A percentile compares a stretch with the other conserved stretches of the same genome.
Evolutionary conservation across 345 rosid genomes (phyloP).

Genomic region (Atalantia buxifolia): DNA sequence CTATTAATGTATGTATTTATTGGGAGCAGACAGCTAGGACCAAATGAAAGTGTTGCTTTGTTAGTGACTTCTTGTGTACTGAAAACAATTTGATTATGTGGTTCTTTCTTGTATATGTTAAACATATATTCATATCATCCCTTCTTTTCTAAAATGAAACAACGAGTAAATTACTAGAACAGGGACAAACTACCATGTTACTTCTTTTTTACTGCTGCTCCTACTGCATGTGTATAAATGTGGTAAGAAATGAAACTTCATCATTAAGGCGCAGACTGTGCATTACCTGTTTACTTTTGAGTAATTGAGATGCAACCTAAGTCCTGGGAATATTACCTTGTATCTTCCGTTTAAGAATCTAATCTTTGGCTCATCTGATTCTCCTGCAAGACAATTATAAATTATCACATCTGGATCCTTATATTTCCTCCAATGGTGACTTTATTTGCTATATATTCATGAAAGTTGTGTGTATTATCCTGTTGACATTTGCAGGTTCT

Average conservation of each 20-base stretch:
- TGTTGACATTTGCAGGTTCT: slow-evolving; percentile 51
- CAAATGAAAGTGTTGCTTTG: neutral
- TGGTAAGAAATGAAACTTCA: neutral
- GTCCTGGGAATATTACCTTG: neutral
- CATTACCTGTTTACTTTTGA: neutral
- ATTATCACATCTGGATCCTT: neutral
- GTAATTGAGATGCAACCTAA: neutral
- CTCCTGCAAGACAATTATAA: neutral
- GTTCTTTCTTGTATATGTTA: neutral
- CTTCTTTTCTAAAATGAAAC: neutral
- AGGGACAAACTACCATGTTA: neutral
- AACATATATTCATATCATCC: neutral
- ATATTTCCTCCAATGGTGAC: neutral
- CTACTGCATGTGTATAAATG: neutral
- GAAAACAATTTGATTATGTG: neutral
- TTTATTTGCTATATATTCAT: slow-evolving; percentile 2
- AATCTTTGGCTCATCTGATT: neutral
- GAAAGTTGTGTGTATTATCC: neutral
- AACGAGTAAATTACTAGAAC: neutral
- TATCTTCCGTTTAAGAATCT: neutral
- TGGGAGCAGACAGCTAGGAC: neutral
- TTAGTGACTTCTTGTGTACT: neutral
- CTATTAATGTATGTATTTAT: neutral
- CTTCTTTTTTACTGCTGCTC: neutral
- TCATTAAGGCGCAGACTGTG: neutral